Conservation (phyloP, 306 rosid genomes). For the Quercus glauca region DNA sequence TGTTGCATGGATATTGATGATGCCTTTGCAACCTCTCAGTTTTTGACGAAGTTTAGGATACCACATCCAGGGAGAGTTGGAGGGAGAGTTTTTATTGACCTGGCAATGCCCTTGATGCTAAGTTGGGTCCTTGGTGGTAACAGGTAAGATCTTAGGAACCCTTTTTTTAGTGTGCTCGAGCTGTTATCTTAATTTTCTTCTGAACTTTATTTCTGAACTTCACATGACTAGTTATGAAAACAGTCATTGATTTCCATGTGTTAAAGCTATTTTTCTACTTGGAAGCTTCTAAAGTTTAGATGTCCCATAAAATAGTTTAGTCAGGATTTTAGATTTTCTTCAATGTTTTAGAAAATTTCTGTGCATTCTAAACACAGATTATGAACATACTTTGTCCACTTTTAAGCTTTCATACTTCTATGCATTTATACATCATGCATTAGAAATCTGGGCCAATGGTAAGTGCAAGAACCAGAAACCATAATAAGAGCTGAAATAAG, state of each 20-base stretch:
- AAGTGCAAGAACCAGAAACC: slow-evolving; percentile 1
- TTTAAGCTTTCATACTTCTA: neutral
- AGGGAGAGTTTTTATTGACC: slow-evolving; percentile 74
- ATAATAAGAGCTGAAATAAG: neutral
- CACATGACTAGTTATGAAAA: neutral
- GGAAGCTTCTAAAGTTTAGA: neutral
- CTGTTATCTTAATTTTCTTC: slow-evolving; percentile 10
- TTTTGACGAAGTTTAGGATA: slow-evolving; percentile 82
- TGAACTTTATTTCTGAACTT: neutral
- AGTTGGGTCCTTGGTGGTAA: slow-evolving; percentile 97
- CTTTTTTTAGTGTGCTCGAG: slow-evolving; percentile 13
- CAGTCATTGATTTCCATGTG: neutral
- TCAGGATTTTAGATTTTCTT: neutral
- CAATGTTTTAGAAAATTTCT: neutral
- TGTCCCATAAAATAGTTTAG: neutral
- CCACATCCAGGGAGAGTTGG: slow-evolving; percentile 97
- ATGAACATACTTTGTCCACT: neutral
- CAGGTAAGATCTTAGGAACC: slow-evolving; percentile 47
- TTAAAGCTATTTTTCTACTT: neutral
- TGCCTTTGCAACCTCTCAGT: slow-evolving; percentile 38
- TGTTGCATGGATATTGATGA: neutral
- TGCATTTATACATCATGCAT: slow-evolving; percentile 6
- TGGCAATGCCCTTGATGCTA: slow-evolving; percentile 86
- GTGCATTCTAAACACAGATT: neutral
- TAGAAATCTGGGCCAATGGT: slow-evolving; percentile 19